Evolutionary conservation across 108 stramenopile species (phyloP).

Genomic region (Aurantiochytrium sp.): DNA sequence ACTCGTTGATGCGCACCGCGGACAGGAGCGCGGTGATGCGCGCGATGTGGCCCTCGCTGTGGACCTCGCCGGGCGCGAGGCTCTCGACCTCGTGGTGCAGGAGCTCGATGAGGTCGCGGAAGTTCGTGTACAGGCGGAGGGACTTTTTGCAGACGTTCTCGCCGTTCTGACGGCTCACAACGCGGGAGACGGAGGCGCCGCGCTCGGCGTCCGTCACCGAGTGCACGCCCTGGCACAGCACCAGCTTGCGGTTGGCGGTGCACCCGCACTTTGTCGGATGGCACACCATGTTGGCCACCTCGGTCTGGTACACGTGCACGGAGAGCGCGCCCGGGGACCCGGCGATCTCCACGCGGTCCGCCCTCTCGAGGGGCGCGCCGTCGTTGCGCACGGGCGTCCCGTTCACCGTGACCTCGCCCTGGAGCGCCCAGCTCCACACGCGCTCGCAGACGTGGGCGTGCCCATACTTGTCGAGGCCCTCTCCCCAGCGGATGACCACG

Average conservation of each 20-base stretch:
- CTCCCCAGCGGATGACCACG: not conserved
- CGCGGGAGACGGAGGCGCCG: not conserved
- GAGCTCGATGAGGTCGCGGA: slow-evolving; percentile 26
- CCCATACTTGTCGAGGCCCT: not conserved
- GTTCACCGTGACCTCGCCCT: not conserved
- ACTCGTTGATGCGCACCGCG: not conserved
- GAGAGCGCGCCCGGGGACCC: not conserved
- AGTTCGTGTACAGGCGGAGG: not conserved
- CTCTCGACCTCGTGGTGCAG: not conserved
- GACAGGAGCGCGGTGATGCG: not conserved
- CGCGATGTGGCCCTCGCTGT: not conserved
- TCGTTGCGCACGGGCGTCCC: not conserved
- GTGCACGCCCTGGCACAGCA: not conserved
- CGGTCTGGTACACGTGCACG: slow-evolving; percentile 14
- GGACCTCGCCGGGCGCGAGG: not conserved
- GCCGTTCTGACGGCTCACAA: not conserved
- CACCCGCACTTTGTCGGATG: not conserved
- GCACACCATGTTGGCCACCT: not conserved
- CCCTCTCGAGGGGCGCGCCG: not conserved
- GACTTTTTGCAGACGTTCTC: not conserved
- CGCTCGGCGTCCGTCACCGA: slow-evolving; percentile 16
- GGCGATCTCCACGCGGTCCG: not conserved
- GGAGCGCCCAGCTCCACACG: not conserved
- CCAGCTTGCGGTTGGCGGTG: slow-evolving; percentile 5
- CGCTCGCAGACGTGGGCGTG: not conserved